These are phyloP conservation scores for Cutaneotrichosporon cavernicola DNA, from an alignment of 1,284 basidiomycete species.

Conservation along the genomic window DNA sequence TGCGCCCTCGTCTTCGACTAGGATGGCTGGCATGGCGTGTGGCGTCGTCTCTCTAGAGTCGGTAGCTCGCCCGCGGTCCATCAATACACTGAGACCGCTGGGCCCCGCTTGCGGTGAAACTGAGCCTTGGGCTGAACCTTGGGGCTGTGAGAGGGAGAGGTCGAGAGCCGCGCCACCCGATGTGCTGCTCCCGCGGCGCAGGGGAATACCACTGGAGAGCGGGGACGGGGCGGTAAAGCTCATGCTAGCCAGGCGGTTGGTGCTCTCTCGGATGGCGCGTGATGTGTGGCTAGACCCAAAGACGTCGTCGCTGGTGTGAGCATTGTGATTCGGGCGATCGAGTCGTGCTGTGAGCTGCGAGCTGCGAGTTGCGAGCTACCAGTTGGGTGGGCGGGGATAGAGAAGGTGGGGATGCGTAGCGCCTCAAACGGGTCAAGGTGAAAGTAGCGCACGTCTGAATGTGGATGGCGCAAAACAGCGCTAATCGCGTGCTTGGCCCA, in stretches of 20 bases:
- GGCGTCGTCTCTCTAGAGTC: constrained; percentile 23
- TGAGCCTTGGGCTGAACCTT: constrained; percentile 12
- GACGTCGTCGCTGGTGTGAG: background rate
- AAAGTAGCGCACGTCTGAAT: background rate
- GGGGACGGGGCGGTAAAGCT: constrained; percentile 31
- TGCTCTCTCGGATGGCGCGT: constrained; percentile 45
- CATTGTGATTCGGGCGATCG: background rate
- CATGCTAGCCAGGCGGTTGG: constrained; percentile 49
- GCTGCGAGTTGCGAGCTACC: too few relatives aligned
- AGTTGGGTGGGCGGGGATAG: background rate
- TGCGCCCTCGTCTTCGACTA: constrained; percentile 3
- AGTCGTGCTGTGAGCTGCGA: background rate
- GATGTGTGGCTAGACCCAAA: constrained; percentile 24
- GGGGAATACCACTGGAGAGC: background rate
- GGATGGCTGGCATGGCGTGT: constrained; percentile 4
- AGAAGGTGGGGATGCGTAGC: constrained; percentile 1
- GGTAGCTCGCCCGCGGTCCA: constrained; percentile 29
- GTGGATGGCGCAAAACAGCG: background rate
- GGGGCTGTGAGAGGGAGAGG: constrained; percentile 19
- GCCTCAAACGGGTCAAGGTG: background rate
- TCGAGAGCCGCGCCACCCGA: constrained; percentile 21
- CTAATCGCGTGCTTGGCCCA: background rate
- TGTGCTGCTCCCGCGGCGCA: background rate
- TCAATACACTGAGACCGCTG: constrained; percentile 44
- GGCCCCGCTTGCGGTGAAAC: constrained; percentile 32